Evolutionary conservation across 169 alveolate genomes (phyloP).

Genomic region (Sarcocystis neurona): DNA sequence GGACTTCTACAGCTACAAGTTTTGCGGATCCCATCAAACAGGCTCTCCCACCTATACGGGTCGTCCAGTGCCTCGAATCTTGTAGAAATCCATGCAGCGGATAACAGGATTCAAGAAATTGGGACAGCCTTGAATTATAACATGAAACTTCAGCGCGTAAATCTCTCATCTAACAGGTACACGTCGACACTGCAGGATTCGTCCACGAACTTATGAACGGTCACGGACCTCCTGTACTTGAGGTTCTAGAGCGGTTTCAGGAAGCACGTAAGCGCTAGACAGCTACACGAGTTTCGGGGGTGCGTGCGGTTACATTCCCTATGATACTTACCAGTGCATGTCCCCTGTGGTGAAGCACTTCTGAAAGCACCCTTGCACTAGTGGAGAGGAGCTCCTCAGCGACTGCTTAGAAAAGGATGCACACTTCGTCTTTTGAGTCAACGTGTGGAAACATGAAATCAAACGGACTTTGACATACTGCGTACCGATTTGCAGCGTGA

Average conservation of each 20-base stretch:
- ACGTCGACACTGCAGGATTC: background rate
- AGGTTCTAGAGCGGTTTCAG: no score
- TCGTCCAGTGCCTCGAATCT: slow-evolving; percentile 11
- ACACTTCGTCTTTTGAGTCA: no score
- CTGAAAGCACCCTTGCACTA: background rate
- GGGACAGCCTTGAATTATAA: slow-evolving; percentile 44
- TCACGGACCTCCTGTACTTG: background rate
- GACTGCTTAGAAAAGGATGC: no score
- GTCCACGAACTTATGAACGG: background rate
- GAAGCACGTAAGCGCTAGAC: no score
- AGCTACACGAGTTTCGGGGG: background rate
- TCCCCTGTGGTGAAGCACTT: background rate
- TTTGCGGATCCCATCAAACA: slow-evolving; percentile 52
- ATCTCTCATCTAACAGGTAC: slow-evolving; percentile 60
- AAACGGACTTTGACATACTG: background rate
- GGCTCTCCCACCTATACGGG: slow-evolving; percentile 47
- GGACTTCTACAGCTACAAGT: slow-evolving; percentile 51
- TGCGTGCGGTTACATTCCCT: background rate
- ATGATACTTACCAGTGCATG: background rate
- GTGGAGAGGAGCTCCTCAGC: no score
- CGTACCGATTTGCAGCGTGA: background rate
- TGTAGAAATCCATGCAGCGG: slow-evolving; percentile 49
- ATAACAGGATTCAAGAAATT: slow-evolving; percentile 48
- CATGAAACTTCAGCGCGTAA: slow-evolving; percentile 44
- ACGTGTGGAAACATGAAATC: no score